phyloP scores from a whole-genome alignment of 179 eudicot genomes.

The Nepenthes alata region DNA sequence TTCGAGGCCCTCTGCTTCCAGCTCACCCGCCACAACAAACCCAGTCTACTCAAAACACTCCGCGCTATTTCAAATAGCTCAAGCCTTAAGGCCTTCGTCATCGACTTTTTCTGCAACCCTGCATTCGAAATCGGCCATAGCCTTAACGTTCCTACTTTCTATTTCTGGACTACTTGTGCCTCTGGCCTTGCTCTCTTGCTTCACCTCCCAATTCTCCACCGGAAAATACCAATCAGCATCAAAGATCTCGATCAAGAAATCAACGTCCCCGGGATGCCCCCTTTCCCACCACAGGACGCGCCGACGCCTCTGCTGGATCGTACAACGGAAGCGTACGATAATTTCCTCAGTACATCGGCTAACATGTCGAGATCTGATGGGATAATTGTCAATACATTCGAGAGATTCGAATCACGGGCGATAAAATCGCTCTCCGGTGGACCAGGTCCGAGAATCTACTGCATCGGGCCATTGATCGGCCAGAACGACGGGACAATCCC shows the following conservation, averaged over 20 bases:
- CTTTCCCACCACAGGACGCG: slow-evolving; percentile 21
- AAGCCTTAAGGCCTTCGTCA: slow-evolving; percentile 11
- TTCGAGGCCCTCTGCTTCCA: slow-evolving; percentile 10
- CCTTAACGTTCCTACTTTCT: slow-evolving; percentile 15
- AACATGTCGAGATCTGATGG: slow-evolving; percentile 19
- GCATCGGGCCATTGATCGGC: slow-evolving; percentile 13
- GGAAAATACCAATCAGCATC: slow-evolving; percentile 3
- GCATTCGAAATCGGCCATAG: slow-evolving; percentile 11
- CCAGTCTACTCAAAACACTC: slow-evolving; percentile 5
- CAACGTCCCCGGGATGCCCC: slow-evolving; percentile 20
- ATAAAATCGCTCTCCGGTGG: slow-evolving; percentile 9
- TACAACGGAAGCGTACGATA: slow-evolving; percentile 10
- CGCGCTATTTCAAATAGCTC: background rate
- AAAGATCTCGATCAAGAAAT: slow-evolving; percentile 6
- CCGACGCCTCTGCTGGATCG: slow-evolving; percentile 27
- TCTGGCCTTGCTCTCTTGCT: slow-evolving; percentile 15
- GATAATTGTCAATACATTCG: slow-evolving; percentile 27
- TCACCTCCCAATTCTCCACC: slow-evolving; percentile 15
- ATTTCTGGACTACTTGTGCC: slow-evolving; percentile 22
- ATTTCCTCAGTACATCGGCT: slow-evolving; percentile 15
- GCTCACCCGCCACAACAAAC: slow-evolving; percentile 7
- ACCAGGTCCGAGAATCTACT: slow-evolving; percentile 10
- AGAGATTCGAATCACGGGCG: slow-evolving; percentile 20
- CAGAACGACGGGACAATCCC: background rate
- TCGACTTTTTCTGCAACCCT: slow-evolving; percentile 25